Base-by-base conservation (phyloP, 192 early-diverging fungal species). In the Nowakowskiella sp. region DNA sequence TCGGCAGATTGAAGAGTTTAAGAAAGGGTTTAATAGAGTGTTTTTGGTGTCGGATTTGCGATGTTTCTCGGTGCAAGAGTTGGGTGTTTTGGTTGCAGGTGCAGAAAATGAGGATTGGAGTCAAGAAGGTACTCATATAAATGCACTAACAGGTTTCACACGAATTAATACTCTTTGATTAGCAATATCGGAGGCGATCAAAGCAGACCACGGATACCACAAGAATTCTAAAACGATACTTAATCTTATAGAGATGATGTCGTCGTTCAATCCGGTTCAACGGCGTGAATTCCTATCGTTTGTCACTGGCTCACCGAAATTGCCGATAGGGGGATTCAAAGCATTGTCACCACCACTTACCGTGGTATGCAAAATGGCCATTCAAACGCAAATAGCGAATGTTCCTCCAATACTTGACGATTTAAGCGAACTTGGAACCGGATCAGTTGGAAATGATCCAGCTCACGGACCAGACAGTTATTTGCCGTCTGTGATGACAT, bases 401-500 rank as follows among this genome's bases (percentile, higher is more conserved):
- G 3, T 16, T n/a, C 9, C 8, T 9, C 36, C 36, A 39, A 28
- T 28, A n/a, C n/a, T n/a, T n/a, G 49, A 51, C 28, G 22, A 22
- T 51, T 9, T 22, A 13, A 19, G 36, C 13, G 36, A 39, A 39
- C 19, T 70, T 6, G 56, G 33, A 39, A 6, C 16, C 27, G 44
- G 49, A 21, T 1, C 49, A 19, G n/a, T 33, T 29, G 2, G 42
- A 9, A 3, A 16, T 26, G 7, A 50, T 39, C 42, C 27, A 47
- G 34, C n/a, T n/a, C n/a, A n/a, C n/a, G 59, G 51, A 16, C 45
- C 85, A 0, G 89, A 95, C 58, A 82, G 84, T 33, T 91, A 84
- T 49, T 60, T 97, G 60, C 93, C 93, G 19, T 86, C 81, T 22
- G 93, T 97, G 23, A 97, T 97, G 93, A 97, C 93, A 2, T 97